A percentile compares a stretch with the other conserved stretches of the same genome.
Evolutionary conservation across 2,329 filamentous ascomycete genomes (phyloP).

Genomic region (Westerdykella ornata): DNA sequence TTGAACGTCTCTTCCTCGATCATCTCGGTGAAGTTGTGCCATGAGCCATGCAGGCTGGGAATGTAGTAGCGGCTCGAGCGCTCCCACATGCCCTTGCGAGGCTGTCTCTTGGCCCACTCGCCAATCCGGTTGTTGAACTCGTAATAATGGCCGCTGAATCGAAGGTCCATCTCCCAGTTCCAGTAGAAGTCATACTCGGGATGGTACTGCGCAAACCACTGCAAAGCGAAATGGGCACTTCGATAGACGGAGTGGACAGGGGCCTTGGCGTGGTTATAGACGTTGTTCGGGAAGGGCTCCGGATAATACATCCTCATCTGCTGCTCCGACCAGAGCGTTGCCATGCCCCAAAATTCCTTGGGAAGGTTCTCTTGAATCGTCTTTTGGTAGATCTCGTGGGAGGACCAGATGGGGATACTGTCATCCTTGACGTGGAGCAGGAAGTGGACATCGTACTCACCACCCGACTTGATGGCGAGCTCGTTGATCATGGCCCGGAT

Average conservation of each 20-base stretch:
- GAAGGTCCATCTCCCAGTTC: constrained; percentile 88
- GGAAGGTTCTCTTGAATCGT: constrained; percentile 65
- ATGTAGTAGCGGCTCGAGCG: constrained; percentile 68
- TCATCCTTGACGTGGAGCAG: constrained; percentile 79
- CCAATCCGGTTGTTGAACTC: constrained; percentile 64
- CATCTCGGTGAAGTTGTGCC: constrained; percentile 58
- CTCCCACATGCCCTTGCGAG: constrained; percentile 67
- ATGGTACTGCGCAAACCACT: constrained; percentile 48
- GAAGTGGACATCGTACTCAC: constrained; percentile 80
- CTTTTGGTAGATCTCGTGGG: constrained; percentile 59
- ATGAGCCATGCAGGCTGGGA: constrained; percentile 60
- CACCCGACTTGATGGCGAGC: constrained; percentile 70
- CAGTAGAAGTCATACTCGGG: constrained; percentile 54
- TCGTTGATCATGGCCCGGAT: constrained; percentile 80
- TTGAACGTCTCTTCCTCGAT: constrained; percentile 55
- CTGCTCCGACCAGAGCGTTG: constrained; percentile 86
- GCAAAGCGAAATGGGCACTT: constrained; percentile 45
- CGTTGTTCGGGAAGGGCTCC: constrained; percentile 72
- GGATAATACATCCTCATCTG: constrained; percentile 91
- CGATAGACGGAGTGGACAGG: constrained; percentile 90
- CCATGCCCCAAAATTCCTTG: constrained; percentile 79
- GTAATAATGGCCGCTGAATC: constrained; percentile 76
- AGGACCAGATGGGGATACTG: constrained; percentile 69
- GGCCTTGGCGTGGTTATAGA: constrained; percentile 52
- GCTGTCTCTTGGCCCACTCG: constrained; percentile 60